phyloP scores from a whole-genome alignment of 2,329 filamentous ascomycete species.

The Neofusicoccum parvum region DNA sequence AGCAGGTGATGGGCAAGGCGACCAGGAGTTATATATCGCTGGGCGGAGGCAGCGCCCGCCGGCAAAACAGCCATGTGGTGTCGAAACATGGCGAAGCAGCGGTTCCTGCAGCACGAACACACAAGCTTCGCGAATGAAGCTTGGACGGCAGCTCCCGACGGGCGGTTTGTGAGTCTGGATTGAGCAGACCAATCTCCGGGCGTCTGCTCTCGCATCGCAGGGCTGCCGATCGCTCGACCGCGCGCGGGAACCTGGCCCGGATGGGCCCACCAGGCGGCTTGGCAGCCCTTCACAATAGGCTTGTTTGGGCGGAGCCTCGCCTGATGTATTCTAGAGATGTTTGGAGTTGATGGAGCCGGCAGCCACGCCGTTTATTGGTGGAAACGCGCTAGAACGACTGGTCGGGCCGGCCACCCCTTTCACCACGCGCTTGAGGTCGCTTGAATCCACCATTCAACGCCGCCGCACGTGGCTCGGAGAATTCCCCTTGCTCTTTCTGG shows the following conservation, averaged over 20 bases:
- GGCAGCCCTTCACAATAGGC: slow-evolving; percentile 3
- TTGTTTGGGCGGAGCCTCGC: background rate
- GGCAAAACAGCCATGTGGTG: too few relatives aligned
- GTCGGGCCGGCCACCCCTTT: too few relatives aligned
- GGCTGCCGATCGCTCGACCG: background rate
- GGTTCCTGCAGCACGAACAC: background rate
- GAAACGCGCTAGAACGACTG: too few relatives aligned
- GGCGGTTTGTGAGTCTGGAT: background rate
- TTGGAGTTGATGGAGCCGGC: background rate
- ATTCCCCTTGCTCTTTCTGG: background rate
- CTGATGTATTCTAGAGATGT: background rate
- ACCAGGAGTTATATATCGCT: background rate
- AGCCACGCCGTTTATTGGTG: too few relatives aligned
- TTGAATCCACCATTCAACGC: too few relatives aligned
- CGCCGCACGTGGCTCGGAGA: background rate
- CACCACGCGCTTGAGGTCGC: background rate
- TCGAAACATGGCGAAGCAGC: background rate
- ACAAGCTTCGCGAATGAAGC: slow-evolving; percentile 6
- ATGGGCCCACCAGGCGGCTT: background rate
- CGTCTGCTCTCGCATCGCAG: background rate
- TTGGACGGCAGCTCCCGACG: background rate
- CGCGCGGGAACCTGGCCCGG: background rate
- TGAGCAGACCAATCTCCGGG: slow-evolving; percentile 15
- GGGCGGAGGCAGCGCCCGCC: too few relatives aligned
- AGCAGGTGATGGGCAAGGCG: slow-evolving; percentile 11